Conservation (phyloP, 208 protist genomes). For the Acanthamoeba polyphaga region DNA sequence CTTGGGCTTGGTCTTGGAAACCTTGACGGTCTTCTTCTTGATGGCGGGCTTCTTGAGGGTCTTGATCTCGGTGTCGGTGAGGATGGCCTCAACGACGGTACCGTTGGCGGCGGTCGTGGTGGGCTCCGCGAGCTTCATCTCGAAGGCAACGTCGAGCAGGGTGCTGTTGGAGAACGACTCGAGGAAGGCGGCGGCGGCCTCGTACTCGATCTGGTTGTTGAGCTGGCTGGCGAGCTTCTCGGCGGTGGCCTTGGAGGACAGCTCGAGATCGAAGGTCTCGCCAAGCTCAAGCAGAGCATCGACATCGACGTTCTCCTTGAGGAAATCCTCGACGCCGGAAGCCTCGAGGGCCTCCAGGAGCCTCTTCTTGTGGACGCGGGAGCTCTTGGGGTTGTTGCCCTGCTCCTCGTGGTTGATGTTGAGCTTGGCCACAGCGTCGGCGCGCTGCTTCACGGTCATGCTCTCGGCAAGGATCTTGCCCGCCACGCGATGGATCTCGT, state of each 20-base stretch:
- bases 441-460: constrained; percentile 52
- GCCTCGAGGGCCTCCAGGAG: constrained; percentile 43
- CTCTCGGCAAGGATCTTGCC: constrained; percentile 49
- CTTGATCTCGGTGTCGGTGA: constrained; percentile 41
- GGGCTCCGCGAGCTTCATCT: constrained; percentile 35
- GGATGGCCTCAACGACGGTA: constrained; percentile 58
- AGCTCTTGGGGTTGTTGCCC: constrained; percentile 75
- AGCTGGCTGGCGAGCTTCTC: constrained; percentile 57
- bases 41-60: constrained; percentile 30
- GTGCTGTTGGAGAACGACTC: constrained; percentile 41
- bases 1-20: constrained; percentile 70
- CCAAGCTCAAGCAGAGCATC: constrained; percentile 26
- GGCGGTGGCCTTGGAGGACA: background rate
- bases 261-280: constrained; percentile 7
- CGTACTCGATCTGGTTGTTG: constrained; percentile 48
- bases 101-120: background rate
- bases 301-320: constrained; percentile 20
- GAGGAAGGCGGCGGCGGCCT: constrained; percentile 2
- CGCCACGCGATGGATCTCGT: constrained; percentile 30
- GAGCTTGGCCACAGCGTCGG: constrained; percentile 52
- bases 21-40: constrained; percentile 70
- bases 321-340: constrained; percentile 2
- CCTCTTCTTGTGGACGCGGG: constrained; percentile 55
- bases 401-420: constrained; percentile 66
- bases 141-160: constrained; percentile 68